Percentiles rank a stretch among this genome's conserved stretches.
phyloP scores from a whole-genome alignment of 495 filamentous ascomycete genomes.

The Podospora appendiculata region DNA sequence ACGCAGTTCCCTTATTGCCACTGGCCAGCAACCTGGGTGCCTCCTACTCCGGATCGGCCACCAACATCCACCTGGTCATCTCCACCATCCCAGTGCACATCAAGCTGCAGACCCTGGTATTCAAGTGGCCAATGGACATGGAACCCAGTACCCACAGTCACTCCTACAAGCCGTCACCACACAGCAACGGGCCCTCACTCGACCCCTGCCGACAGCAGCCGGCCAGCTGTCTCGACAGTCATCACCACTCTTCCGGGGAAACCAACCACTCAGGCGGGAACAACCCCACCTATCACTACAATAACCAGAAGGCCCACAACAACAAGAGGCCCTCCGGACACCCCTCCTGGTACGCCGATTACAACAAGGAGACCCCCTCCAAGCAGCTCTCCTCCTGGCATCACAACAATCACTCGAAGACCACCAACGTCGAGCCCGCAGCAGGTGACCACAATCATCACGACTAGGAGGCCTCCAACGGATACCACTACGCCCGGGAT shows the following conservation, averaged over 20 bases:
- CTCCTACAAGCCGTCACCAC: background rate
- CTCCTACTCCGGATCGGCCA: slow-evolving; percentile 10
- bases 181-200: background rate
- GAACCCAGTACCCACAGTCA: slow-evolving; percentile 2
- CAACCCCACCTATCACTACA: background rate
- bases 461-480: background rate
- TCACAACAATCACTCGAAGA: background rate
- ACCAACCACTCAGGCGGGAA: background rate
- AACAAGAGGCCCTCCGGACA: background rate
- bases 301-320: background rate
- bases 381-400: background rate
- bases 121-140: slow-evolving; percentile 4
- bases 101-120: slow-evolving; percentile 12
- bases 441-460: background rate
- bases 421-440: background rate
- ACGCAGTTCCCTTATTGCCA: slow-evolving; percentile 16
- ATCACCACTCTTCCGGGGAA: slow-evolving; percentile 2
- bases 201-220: background rate
- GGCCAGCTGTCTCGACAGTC: slow-evolving; percentile 2
- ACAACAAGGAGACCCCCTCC: background rate
- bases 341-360: background rate
- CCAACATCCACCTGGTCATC: slow-evolving; percentile 5
- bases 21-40: slow-evolving; percentile 10
- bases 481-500: slow-evolving; percentile 3
- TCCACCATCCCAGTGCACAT: too few species aligned